These are phyloP conservation scores for Zoysia japonica DNA, from an alignment of 176 grass and related monocot species.

Conservation along the genomic window DNA sequence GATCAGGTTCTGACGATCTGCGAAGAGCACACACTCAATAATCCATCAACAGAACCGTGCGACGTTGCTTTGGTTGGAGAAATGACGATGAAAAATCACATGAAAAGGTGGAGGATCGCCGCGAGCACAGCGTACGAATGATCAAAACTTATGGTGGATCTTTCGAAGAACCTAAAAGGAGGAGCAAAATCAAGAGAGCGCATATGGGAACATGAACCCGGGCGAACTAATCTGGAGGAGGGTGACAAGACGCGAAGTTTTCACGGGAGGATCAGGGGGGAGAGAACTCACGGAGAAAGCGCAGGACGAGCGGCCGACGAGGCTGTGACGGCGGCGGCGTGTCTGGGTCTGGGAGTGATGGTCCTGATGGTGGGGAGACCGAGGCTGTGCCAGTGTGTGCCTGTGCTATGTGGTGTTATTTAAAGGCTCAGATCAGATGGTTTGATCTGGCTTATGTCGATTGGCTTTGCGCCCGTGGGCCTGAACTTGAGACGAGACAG, in stretches of 20 bases:
- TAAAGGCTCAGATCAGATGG: slow-evolving; percentile 16
- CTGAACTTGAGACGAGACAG: slow-evolving; percentile 15
- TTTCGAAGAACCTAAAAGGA: neutral
- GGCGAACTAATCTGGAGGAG: neutral
- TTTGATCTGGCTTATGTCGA: neutral
- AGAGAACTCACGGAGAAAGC: neutral
- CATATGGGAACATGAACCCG: neutral
- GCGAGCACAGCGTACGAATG: neutral
- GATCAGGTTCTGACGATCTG: no score
- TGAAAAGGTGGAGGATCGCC: neutral
- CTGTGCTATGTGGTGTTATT: slow-evolving; percentile 29
- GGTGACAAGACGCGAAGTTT: neutral
- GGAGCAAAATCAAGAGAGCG: neutral
- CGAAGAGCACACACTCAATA: no score
- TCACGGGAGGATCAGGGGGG: neutral
- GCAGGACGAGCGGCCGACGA: neutral
- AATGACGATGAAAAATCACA: neutral
- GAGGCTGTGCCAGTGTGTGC: neutral
- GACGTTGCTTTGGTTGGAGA: no score
- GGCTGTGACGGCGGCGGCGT: neutral
- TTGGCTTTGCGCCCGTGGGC: slow-evolving; percentile 2
- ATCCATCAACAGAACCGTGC: no score
- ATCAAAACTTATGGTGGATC: neutral
- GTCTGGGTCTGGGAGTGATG: neutral
- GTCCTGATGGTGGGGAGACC: neutral